phyloP scores from a whole-genome alignment of 2,329 filamentous ascomycete genomes.

The Rosellinia necatrix region DNA sequence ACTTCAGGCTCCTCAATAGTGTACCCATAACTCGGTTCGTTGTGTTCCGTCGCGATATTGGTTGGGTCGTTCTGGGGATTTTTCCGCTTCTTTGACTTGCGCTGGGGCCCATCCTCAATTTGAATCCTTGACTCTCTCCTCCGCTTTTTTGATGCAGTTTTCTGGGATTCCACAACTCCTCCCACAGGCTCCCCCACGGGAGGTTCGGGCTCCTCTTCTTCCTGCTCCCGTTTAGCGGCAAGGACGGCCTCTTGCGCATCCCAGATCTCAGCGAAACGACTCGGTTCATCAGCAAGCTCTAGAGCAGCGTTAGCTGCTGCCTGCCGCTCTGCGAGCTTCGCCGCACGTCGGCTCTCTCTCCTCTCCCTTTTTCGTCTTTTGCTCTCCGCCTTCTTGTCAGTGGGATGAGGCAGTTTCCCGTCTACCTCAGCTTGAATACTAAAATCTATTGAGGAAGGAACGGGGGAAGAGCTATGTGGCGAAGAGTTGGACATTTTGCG shows the following conservation, averaged over 20 bases:
- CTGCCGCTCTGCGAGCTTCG: conserved; percentile 21
- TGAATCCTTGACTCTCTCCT: conserved; percentile 18
- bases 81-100: conserved; percentile 30
- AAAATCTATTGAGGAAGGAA: background rate
- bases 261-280: conserved; percentile 21
- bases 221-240: conserved; percentile 7
- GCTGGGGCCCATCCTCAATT: conserved; percentile 9
- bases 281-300: conserved; percentile 9
- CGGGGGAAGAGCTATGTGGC: background rate
- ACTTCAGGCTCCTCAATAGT: background rate
- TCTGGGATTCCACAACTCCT: background rate
- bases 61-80: background rate
- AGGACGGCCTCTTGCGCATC: conserved; percentile 11
- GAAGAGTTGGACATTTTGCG: conserved; percentile 15
- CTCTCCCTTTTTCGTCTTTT: conserved; percentile 40
- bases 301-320: background rate
- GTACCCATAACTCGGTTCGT: background rate
- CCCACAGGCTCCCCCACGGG: background rate
- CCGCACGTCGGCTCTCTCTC: conserved; percentile 23
- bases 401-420: conserved; percentile 3
- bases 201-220: conserved; percentile 2
- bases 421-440: background rate
- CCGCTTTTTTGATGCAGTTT: conserved; percentile 17
- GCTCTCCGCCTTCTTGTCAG: conserved; percentile 39
- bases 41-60: background rate